phyloP scores from a whole-genome alignment of 2,329 filamentous ascomycete species.

The Eurotiales sp. region DNA sequence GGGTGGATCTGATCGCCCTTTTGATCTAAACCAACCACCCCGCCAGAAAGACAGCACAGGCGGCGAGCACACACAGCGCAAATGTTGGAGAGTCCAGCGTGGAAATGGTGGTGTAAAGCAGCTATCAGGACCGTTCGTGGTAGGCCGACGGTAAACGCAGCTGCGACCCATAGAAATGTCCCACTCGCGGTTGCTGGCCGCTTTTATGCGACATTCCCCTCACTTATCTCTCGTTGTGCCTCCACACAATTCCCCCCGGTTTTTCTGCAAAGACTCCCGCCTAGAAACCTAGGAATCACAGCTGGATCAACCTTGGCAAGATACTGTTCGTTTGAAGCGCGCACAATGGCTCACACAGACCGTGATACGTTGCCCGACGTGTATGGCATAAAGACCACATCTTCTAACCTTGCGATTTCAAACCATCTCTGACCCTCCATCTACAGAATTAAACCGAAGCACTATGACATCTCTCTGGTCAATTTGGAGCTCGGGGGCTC shows the following conservation, averaged over 20 bases:
- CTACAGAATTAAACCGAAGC: constrained; percentile 68
- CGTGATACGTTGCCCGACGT: constrained; percentile 45
- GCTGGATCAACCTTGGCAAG: constrained; percentile 23
- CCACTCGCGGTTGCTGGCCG: constrained; percentile 19
- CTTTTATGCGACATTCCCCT: constrained; percentile 20
- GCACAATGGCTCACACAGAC: constrained; percentile 41
- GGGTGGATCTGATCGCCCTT: not conserved
- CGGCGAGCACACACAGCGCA: not conserved
- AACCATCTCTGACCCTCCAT: not conserved
- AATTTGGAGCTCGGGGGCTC: constrained; percentile 68
- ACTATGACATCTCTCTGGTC: constrained; percentile 79
- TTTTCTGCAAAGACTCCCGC: constrained; percentile 15
- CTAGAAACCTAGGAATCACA: constrained; percentile 16
- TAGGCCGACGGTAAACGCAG: constrained; percentile 21
- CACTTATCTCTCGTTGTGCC: constrained; percentile 19
- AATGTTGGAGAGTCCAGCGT: constrained; percentile 29
- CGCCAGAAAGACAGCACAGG: not conserved
- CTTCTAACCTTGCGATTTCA: not conserved
- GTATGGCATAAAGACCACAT: constrained; percentile 27
- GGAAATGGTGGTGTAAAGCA: constrained; percentile 27
- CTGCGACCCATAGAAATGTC: constrained; percentile 27
- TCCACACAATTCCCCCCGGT: constrained; percentile 3
- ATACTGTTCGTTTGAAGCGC: constrained; percentile 38
- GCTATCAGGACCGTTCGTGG: constrained; percentile 16
- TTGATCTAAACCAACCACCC: not conserved